Conservation (phyloP, 257 asterid genomes). For the Solanum infundibuliforme region DNA sequence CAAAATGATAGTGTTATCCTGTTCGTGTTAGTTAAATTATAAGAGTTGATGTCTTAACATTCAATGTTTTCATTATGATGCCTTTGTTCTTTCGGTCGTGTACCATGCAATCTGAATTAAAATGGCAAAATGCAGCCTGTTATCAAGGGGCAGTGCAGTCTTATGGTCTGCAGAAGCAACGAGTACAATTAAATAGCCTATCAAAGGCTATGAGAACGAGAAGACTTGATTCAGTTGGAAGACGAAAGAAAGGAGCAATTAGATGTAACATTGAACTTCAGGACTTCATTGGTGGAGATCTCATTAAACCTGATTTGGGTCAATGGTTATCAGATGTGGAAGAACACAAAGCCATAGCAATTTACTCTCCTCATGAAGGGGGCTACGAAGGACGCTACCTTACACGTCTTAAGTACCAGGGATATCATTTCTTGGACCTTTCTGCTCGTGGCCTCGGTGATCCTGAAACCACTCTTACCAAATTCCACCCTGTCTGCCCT, state of each 20-base stretch:
- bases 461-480: conserved; percentile 82
- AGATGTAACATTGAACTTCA: conserved; percentile 29
- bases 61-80: background rate
- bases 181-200: background rate
- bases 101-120: background rate
- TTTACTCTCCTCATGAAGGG: conserved; percentile 83
- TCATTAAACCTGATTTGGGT: conserved; percentile 50
- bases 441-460: conserved; percentile 86
- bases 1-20: background rate
- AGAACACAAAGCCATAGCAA: conserved; percentile 80
- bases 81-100: background rate
- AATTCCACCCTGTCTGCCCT: conserved; percentile 83
- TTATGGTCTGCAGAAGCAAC: background rate
- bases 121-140: conserved; percentile 24
- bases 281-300: conserved; percentile 87
- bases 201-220: background rate
- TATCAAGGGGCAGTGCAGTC: conserved; percentile 8
- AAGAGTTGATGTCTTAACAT: background rate
- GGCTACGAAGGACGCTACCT: conserved; percentile 85
- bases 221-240: background rate
- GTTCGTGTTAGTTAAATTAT: background rate
- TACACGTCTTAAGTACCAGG: conserved; percentile 48
- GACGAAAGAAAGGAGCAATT: conserved; percentile 3
- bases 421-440: conserved; percentile 75
- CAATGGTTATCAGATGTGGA: conserved; percentile 75